Evolutionary conservation across 257 asterid genomes (phyloP).

Genomic region (Scutellaria baicalensis): DNA sequence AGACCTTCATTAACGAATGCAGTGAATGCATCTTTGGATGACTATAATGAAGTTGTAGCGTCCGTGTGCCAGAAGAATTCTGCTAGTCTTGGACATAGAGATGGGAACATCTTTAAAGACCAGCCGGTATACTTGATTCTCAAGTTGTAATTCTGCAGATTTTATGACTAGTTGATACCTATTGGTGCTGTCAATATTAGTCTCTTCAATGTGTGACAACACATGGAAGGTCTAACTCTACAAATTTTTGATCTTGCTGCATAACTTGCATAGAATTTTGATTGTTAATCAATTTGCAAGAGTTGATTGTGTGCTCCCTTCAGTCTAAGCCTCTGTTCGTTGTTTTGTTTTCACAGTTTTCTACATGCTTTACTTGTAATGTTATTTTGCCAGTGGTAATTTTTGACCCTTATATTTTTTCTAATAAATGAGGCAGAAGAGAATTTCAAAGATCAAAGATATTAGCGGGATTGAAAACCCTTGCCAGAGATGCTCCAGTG

Average conservation of each 20-base stretch:
- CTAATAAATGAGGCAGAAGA: background rate
- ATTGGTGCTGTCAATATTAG: background rate
- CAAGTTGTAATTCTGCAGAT: background rate
- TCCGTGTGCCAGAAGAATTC: conserved; percentile 34
- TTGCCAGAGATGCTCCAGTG: background rate
- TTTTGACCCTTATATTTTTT: background rate
- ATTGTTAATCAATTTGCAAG: background rate
- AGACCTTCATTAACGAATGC: conserved; percentile 52
- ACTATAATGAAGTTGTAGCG: conserved; percentile 46
- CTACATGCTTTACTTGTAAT: background rate
- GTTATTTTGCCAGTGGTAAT: background rate
- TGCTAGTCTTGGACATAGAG: conserved; percentile 22
- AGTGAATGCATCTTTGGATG: conserved; percentile 44
- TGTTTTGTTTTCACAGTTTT: background rate
- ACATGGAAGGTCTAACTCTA: background rate
- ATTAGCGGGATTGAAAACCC: background rate
- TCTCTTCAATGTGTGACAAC: background rate
- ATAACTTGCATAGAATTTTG: background rate
- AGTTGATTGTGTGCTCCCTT: background rate
- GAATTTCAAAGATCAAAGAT: background rate
- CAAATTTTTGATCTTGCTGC: background rate
- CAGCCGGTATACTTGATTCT: conserved; percentile 32
- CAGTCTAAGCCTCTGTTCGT: background rate
- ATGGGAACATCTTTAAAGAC: conserved; percentile 29
- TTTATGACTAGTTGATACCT: background rate